Percentiles rank a stretch among this genome's conserved stretches.
These are phyloP conservation scores for Pinus albicaulis DNA, from an alignment of 75 land plant genomes.

Conservation along the genomic window DNA sequence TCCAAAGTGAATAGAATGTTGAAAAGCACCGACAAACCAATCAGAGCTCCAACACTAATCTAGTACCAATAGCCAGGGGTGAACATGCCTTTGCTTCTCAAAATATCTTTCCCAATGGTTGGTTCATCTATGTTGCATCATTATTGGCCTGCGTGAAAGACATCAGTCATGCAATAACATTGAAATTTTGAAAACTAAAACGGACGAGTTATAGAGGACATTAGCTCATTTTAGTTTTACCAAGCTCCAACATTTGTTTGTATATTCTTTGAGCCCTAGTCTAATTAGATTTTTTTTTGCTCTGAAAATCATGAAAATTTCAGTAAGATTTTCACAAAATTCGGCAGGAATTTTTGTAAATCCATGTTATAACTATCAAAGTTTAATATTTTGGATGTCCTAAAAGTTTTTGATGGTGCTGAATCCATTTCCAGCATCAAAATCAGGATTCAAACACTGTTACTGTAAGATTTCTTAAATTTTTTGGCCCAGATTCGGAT, in stretches of 20 bases:
- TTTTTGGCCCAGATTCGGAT: no score
- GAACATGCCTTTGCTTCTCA: constrained; percentile 22
- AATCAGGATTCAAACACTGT: no score
- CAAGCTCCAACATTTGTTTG: constrained; percentile 73
- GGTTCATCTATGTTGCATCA: constrained; percentile 28
- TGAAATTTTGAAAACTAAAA: background rate
- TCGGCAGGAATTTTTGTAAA: no score
- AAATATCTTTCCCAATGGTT: constrained; percentile 23
- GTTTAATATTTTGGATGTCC: no score
- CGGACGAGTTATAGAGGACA: background rate
- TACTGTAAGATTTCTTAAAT: no score
- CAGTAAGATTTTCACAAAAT: no score
- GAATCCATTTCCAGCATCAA: no score
- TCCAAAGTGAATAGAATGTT: constrained; percentile 18
- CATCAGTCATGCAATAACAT: background rate
- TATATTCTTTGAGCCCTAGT: no score
- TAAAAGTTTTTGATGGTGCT: no score
- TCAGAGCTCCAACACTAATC: constrained; percentile 14
- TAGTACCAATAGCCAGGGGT: constrained; percentile 23
- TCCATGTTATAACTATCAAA: no score
- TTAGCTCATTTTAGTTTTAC: constrained; percentile 42
- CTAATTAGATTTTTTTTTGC: no score
- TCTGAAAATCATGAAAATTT: no score
- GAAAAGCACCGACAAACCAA: constrained; percentile 20
- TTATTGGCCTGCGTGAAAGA: constrained; percentile 32